A percentile compares a stretch with the other conserved stretches of the same genome.
phyloP scores from a whole-genome alignment of 331 rosid species.

The Spiraea crenata region DNA sequence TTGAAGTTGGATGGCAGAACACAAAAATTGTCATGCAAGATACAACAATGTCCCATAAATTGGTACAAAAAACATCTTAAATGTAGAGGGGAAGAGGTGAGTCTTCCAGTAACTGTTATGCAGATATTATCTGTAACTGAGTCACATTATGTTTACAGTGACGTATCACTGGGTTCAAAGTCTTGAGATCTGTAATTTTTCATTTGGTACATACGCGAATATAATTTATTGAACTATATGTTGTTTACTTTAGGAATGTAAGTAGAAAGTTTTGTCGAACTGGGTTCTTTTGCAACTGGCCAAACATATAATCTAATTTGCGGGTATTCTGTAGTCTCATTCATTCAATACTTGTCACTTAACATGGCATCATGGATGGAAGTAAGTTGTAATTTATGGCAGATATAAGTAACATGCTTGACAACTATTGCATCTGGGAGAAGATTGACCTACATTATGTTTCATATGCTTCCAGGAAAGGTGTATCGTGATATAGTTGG shows the following conservation, averaged over 20 bases:
- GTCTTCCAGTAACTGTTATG: too few relatives aligned
- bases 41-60: neutral
- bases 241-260: neutral
- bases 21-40: neutral
- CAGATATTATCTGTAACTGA: neutral
- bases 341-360: neutral
- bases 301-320: neutral
- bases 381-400: neutral
- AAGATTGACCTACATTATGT: neutral
- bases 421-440: neutral
- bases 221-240: too few relatives aligned
- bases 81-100: neutral
- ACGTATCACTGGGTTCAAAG: neutral
- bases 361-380: neutral
- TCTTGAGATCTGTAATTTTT: neutral
- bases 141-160: neutral
- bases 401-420: neutral
- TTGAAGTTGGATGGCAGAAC: neutral
- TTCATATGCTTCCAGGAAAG: constrained; percentile 50
- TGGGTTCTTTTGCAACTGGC: neutral
- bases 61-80: neutral
- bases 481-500: constrained; percentile 80
- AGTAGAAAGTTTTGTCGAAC: neutral
- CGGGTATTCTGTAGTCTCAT: neutral
- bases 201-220: too few relatives aligned